Evolutionary conservation across 495 filamentous ascomycete species (phyloP), one percentile per base, ranked within the genome.

Genomic region (Podospora australis): DNA sequence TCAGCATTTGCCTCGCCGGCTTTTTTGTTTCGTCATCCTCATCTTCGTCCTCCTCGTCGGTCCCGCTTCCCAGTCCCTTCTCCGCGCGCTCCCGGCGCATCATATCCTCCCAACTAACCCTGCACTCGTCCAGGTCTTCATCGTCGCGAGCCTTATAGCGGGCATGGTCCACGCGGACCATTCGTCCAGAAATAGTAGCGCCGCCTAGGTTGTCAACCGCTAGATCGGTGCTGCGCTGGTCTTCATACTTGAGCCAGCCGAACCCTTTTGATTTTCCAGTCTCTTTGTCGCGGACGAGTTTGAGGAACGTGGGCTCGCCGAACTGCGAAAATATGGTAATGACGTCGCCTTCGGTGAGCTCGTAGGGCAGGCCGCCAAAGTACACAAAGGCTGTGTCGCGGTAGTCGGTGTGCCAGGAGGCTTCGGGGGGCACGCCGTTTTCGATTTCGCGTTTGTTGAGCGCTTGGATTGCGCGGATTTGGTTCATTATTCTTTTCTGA

Each of bases 321-420:
- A 81, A 99, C 62, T 99, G 94, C 21, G 88, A 95, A 78, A 97
- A 99, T 48, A 99, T 94, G 21, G 91, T 87, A 50, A 97, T 78
- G 51, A 99, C 80, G 68, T 99, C 92, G 58, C 92, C 92, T 67
- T 99, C 92, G 35, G 88, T 88, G 17, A 99, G 78, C 55, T 95
- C 88, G 66, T 87, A 96, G 8, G 90, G 90, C 39, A 99, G 79
- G 23, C 92, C 92, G 56, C 94, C 94, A 47, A 97, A 89, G 72
- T 92, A 92, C 62, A 99, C 75, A 67, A 91, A 99, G 52, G 92
- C 92, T 10, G 94, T 96, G 72, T 96, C 91, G 65, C 87, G 84
- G 68, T 95, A 97, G 71, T 99, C 92, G 59, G 84, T 81, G 66
- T 99, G 92, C 92, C 92, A 99, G 49, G 94, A 97, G 39, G 86